Conservation (phyloP, 495 filamentous ascomycete species). For the Talaromyces trachyspermus region DNA sequence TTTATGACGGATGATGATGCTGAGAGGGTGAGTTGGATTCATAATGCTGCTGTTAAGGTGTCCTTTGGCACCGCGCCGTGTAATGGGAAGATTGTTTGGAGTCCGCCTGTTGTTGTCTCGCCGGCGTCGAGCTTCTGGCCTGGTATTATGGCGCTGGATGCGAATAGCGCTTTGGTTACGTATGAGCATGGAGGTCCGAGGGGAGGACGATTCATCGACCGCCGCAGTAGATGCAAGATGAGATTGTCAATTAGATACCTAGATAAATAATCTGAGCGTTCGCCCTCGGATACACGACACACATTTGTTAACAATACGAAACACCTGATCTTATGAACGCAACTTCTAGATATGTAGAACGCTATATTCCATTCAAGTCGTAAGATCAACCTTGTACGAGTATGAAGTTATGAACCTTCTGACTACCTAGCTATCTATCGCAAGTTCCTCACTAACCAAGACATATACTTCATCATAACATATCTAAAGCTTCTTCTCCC, state of each 20-base stretch:
- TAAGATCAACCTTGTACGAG: too few relatives aligned
- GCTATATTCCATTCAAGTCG: too few relatives aligned
- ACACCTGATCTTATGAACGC: too few relatives aligned
- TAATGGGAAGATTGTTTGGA: conserved; percentile 32
- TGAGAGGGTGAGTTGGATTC: conserved; percentile 26
- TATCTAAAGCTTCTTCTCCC: conserved; percentile 6
- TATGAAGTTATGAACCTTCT: too few relatives aligned
- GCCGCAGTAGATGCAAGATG: too few relatives aligned
- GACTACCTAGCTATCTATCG: neutral
- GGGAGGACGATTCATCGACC: conserved; percentile 25
- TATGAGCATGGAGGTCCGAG: conserved; percentile 36
- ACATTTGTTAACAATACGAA: too few relatives aligned
- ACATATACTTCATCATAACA: neutral
- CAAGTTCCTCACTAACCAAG: neutral
- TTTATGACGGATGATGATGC: conserved; percentile 59
- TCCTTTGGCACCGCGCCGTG: conserved; percentile 29
- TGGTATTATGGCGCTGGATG: conserved; percentile 32
- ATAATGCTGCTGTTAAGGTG: conserved; percentile 34
- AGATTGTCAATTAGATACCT: too few relatives aligned
- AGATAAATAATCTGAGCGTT: too few relatives aligned
- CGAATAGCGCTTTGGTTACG: conserved; percentile 28
- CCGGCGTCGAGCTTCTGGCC: conserved; percentile 35
- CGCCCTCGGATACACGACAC: too few relatives aligned
- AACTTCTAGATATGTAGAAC: too few relatives aligned
- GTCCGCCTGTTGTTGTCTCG: conserved; percentile 19